These are phyloP conservation scores for Lentinula boryana DNA, from an alignment of 768 basidiomycete genomes.

Conservation along the genomic window DNA sequence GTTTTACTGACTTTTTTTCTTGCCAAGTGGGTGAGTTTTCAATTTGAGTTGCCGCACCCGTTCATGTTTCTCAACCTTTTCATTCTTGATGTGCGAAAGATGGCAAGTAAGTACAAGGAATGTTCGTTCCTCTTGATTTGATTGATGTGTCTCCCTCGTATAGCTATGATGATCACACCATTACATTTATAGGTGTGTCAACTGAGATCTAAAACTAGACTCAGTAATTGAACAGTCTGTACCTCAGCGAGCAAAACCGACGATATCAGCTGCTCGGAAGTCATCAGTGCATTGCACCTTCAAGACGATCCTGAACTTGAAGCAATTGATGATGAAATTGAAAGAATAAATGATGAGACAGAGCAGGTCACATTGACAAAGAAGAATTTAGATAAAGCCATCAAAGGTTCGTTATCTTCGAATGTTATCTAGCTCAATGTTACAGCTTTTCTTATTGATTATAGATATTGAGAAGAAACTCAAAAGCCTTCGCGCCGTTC, in stretches of 20 bases:
- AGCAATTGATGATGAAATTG: conserved; percentile 42
- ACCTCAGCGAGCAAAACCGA: conserved; percentile 54
- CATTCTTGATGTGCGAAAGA: conserved; percentile 26
- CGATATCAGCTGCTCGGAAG: conserved; percentile 56
- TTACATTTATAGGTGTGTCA: conserved; percentile 53
- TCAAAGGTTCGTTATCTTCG: conserved; percentile 32
- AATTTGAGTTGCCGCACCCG: neutral
- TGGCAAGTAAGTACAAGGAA: conserved; percentile 40
- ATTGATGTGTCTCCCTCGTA: neutral
- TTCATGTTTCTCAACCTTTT: neutral
- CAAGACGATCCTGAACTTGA: conserved; percentile 49
- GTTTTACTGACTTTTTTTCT: conserved; percentile 5
- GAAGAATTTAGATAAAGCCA: conserved; percentile 25
- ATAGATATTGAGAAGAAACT: conserved; percentile 36
- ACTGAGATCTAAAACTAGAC: neutral
- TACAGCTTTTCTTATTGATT: neutral
- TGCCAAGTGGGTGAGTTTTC: conserved; percentile 35
- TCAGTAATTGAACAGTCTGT: neutral
- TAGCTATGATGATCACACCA: conserved; percentile 52
- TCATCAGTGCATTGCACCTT: conserved; percentile 43
- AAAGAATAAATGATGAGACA: conserved; percentile 25
- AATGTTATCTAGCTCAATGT: neutral
- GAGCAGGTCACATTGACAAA: conserved; percentile 37
- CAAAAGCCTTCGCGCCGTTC: conserved; percentile 27
- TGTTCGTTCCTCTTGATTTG: neutral